Evolutionary conservation across 2,329 filamentous ascomycete species (phyloP).

Genomic region (Calonectria pseudoreteaudii): DNA sequence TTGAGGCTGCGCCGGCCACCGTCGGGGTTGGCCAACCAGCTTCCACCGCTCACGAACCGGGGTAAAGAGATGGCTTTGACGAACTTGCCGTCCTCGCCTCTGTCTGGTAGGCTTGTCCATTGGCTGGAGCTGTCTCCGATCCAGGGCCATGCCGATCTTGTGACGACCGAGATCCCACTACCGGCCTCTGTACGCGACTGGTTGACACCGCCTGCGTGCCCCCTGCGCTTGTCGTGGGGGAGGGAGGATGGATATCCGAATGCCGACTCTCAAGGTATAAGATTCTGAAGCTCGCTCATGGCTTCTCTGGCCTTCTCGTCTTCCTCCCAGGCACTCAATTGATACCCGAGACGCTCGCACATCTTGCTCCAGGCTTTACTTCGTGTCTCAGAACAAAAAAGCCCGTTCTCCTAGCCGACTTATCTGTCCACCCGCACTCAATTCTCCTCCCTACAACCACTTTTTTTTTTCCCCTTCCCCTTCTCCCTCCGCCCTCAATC

Average conservation of each 20-base stretch:
- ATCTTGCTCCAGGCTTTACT: slow-evolving; percentile 4
- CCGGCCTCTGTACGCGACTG: neutral
- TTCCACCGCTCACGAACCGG: neutral
- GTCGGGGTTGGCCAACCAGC: neutral
- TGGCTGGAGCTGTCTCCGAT: slow-evolving; percentile 15
- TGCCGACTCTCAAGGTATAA: slow-evolving; percentile 22
- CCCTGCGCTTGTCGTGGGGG: neutral
- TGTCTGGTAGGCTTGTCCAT: slow-evolving; percentile 1
- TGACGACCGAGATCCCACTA: slow-evolving; percentile 12
- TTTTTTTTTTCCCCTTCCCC: neutral
- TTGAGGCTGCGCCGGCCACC: slow-evolving; percentile 1
- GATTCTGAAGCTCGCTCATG: slow-evolving; percentile 22
- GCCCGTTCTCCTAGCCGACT: neutral
- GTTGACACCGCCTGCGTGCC: neutral
- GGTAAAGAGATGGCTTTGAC: slow-evolving; percentile 1
- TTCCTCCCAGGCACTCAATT: slow-evolving; percentile 12
- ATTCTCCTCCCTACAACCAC: neutral
- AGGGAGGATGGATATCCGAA: slow-evolving; percentile 16
- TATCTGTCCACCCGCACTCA: neutral
- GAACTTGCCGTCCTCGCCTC: neutral
- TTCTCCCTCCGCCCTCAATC: neutral
- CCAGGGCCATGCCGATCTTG: slow-evolving; percentile 10
- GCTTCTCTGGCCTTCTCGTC: neutral
- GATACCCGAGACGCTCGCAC: slow-evolving; percentile 8
- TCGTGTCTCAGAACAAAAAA: slow-evolving; percentile 10